phyloP scores from a whole-genome alignment of 306 rosid genomes.

The Elaeagnus macrophylla region DNA sequence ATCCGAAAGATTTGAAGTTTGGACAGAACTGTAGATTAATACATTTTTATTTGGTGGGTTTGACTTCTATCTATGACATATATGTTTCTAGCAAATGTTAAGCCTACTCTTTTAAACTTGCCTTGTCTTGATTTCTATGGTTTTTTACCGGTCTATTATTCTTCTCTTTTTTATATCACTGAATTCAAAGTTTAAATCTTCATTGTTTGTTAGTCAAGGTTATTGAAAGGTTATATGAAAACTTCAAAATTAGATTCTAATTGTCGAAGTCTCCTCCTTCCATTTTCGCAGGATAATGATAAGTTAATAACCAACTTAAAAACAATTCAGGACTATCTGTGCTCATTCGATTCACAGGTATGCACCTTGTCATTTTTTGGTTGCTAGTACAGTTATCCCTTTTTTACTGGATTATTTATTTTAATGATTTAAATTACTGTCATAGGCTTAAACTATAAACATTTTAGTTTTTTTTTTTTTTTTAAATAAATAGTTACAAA shows the following conservation, averaged over 20 bases:
- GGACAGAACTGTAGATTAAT: neutral
- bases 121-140: too few species aligned
- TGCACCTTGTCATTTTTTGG: slow-evolving; percentile 4
- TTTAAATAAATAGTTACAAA: too few species aligned
- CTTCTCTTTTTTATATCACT: too few species aligned
- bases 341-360: slow-evolving; percentile 90
- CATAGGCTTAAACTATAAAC: too few species aligned
- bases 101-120: too few species aligned
- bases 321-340: slow-evolving; percentile 84
- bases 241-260: neutral
- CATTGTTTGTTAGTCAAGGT: neutral
- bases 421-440: too few species aligned
- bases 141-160: too few species aligned
- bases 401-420: neutral
- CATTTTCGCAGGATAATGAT: slow-evolving; percentile 56
- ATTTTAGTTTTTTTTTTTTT: too few species aligned
- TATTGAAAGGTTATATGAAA: neutral
- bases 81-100: too few species aligned
- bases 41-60: too few species aligned
- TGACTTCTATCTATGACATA: too few species aligned
- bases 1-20: neutral
- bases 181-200: too few species aligned
- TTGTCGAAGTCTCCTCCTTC: slow-evolving; percentile 11
- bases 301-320: slow-evolving; percentile 72
- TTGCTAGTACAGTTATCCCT: neutral